Evolutionary conservation across 257 asterid species (phyloP), one percentile per base, ranked within the genome.

Genomic region (Solanum habrochaites): DNA sequence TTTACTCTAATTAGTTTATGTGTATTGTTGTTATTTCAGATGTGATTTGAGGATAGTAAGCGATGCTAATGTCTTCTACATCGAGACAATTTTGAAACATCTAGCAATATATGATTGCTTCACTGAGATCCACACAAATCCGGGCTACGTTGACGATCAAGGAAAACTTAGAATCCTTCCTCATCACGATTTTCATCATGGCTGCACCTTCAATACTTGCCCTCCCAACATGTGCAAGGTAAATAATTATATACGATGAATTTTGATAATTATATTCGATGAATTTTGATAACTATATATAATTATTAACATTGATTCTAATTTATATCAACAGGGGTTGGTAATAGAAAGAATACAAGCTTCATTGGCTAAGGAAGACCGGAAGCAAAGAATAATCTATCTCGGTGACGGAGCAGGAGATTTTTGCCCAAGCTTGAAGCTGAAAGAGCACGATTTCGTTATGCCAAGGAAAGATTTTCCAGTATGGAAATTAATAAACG

Each of bases 191-290:
- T 91, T 91, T 83, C 88, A 87, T 42, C 98, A 94, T 85, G 94
- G 93, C 42, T 95, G 98, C 91, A 86, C 0, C 39, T 92, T 29
- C 83, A 39, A 74, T 80, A 37, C 35, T 9, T 94, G 96, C 89
- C 98, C 97, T 84, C 97, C 96, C 56, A 95, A 95, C 85, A 95
- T 95, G 98, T 95, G 98, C 92, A 94, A 95, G 96, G 96, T 92
- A 80, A 45, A 52, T 4, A 45, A 40, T 1, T 8, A 27, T 27
- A 27, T 27, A 40, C 1, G 3, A 8, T 40, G 43, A 40, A 8
- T 40, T 7, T 40, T 7, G 3, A 40, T 40, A 37, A 37, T 37
- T 37, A 1, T n/a, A n/a, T n/a, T n/a, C 1, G 3, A 8, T 40
- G 43, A 40, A 8, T 40, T 7, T 40, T 7, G 3, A 40, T 40